Evolutionary conservation across 2,329 filamentous ascomycete genomes (phyloP), one percentile per base, ranked within the genome.

Genomic region (Epichloe sibirici): DNA sequence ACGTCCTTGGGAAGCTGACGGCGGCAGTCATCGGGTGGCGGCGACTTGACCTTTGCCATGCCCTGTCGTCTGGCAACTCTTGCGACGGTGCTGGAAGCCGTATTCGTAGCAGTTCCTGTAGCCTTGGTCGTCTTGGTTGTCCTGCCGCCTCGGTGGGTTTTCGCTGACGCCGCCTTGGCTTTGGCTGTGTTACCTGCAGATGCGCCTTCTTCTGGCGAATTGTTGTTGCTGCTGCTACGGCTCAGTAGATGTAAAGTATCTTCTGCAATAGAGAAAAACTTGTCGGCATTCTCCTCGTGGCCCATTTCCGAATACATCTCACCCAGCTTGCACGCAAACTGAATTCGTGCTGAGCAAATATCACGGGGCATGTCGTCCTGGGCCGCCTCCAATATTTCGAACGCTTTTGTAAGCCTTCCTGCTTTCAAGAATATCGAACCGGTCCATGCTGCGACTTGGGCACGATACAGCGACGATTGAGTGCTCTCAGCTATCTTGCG

Each of bases 401-500:
- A 67, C 1, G 85, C 79, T 55, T 81, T 79, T 1, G 78, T 71
- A 2, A 82, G 65, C 50, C 81, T 74, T 23, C 79, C 78, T n/a
- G 79, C 78, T 54, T 74, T 77, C 47, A 78, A 66, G 55, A 74
- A 77, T n/a, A 81, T 67, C 2, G 71, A 75, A 1, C 77, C 78
- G 13, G 76, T 69, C 74, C 78, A 78, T 4, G 74, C 71, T 3
- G 75, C 72, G 7, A 76, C 75, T 56, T 80, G 74, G 0, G 78
- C 75, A 43, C 72, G 67, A 59, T 79, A 78, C 12, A 83, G 74
- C 38, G 78, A 74, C 0, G 86, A 83, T 47, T 78, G 73, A 8
- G 86, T 79, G n/a, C 78, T 80, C 54, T 77, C 75, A 23, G 88
- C 88, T 55, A 95, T 79, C 61, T 86, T 88, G 51, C 85, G 74